Conservation (phyloP, 495 filamentous ascomycete genomes). For the Terfezia claveryi region DNA sequence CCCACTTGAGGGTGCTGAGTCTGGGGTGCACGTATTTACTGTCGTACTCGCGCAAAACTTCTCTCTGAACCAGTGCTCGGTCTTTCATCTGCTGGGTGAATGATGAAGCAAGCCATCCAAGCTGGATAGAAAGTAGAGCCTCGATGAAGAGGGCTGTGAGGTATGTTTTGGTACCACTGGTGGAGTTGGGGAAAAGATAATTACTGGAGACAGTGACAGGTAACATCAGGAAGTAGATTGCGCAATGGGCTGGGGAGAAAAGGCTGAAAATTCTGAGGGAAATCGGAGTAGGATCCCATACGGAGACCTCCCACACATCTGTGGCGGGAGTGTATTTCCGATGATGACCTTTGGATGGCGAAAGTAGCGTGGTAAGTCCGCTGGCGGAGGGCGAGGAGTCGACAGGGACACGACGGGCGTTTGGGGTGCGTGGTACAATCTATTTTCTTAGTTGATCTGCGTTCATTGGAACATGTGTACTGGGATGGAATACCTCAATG, state of each 20-base stretch:
- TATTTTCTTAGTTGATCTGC: not conserved
- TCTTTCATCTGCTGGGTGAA: slow-evolving; percentile 78
- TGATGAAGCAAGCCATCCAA: slow-evolving; percentile 41
- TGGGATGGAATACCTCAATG: slow-evolving; percentile 11
- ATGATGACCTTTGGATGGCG: slow-evolving; percentile 35
- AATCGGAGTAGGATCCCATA: slow-evolving; percentile 83
- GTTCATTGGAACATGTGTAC: not conserved
- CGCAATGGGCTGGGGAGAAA: slow-evolving; percentile 78
- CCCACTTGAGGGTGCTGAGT: slow-evolving; percentile 58
- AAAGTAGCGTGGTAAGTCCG: slow-evolving; percentile 54
- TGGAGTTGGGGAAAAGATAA: slow-evolving; percentile 37
- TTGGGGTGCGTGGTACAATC: slow-evolving; percentile 48
- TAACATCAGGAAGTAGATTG: slow-evolving; percentile 72
- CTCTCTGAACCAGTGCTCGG: slow-evolving; percentile 57
- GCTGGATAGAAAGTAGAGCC: slow-evolving; percentile 51
- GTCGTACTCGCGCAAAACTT: slow-evolving; percentile 90
- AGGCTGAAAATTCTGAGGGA: slow-evolving; percentile 65
- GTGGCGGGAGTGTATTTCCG: slow-evolving; percentile 36
- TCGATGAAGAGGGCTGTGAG: slow-evolving; percentile 55
- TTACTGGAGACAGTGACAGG: slow-evolving; percentile 45
- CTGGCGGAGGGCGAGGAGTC: slow-evolving; percentile 55
- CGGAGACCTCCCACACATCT: slow-evolving; percentile 84
- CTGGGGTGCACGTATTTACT: slow-evolving; percentile 81
- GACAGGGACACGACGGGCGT: slow-evolving; percentile 71
- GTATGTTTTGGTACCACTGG: slow-evolving; percentile 57